phyloP scores from a whole-genome alignment of 75 land plant species.

The Azolla pinnata region DNA sequence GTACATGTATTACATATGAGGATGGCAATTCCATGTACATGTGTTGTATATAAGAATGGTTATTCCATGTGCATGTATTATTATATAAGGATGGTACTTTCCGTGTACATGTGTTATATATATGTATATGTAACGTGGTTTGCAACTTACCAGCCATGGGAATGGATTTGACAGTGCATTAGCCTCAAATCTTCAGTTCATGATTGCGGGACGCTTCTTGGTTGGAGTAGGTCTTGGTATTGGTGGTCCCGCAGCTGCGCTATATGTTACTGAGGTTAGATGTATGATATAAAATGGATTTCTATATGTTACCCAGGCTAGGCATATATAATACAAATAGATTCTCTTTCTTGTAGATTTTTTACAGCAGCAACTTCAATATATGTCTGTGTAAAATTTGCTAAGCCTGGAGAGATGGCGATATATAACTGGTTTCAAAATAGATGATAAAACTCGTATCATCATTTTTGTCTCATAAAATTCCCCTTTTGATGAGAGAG shows the following conservation, averaged over 20 bases:
- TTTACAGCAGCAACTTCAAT: no score
- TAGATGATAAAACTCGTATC: no score
- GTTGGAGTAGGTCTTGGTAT: slow-evolving; percentile 84
- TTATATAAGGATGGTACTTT: not conserved
- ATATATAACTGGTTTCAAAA: no score
- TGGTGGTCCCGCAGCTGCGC: slow-evolving; percentile 70
- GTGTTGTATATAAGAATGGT: not conserved
- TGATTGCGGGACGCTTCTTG: slow-evolving; percentile 80
- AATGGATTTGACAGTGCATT: slow-evolving; percentile 50
- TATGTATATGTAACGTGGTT: not conserved
- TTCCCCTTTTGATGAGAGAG: no score
- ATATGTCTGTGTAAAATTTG: no score
- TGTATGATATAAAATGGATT: no score
- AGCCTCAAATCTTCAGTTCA: slow-evolving; percentile 36
- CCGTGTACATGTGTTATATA: not conserved
- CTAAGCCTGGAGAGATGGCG: no score
- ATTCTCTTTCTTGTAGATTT: no score
- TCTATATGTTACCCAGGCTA: no score
- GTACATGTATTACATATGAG: not conserved
- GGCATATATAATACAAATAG: no score
- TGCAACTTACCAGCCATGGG: not conserved
- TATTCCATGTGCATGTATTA: not conserved
- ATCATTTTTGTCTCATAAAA: no score
- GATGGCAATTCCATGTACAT: not conserved
- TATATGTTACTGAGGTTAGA: slow-evolving; percentile 87